Evolutionary conservation across 2,329 filamentous ascomycete genomes (phyloP), one percentile per base, ranked within the genome.

Genomic region (Pseudocercospora musae): DNA sequence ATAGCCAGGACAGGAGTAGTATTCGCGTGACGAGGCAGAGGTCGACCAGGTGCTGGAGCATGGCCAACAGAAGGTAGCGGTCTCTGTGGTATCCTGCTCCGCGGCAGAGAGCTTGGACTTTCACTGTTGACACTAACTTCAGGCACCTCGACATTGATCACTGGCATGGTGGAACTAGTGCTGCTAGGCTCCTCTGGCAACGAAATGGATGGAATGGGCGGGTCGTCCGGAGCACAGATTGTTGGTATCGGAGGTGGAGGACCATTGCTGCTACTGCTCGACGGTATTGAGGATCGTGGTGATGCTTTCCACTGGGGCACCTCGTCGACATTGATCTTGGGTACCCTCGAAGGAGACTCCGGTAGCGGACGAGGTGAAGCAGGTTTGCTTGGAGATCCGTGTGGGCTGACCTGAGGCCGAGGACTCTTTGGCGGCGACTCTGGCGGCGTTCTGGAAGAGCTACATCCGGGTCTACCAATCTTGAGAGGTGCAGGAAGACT

Each of bases 161-260:
- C 29, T 33, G 52, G 52, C 6, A 54, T 11, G 69, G 4, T 66
- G 69, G 52, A 48, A 8, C 69, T 68, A 31, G 73, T 69, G 46
- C 71, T 71, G 62, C 73, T 11, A 10, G 68, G 69, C 37, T 74
- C 71, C 44, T 75, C 73, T 62, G 75, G 74, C 40, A 76, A 67
- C 40, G 74, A 65, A 20, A 72, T 72, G 4, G 64, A 67, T 1
- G 71, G 70, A 4, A 72, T 56, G 2, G 49, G n/a, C 21, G 65
- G 64, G n/a, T 71, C 72, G 60, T 84, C 80, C 23, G 80, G 80
- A 11, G 84, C 69, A 67, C 80, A 82, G 68, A 87, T 85, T 8
- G 75, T 78, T 4, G 88, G 87, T 20, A 72, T 66, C 9, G 64
- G 62, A n/a, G 70, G 68, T 7, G 53, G 52, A 62, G 60, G 56